A percentile compares a stretch with the other conserved stretches of the same genome.
Evolutionary conservation across 2,329 filamentous ascomycete genomes (phyloP).

Genomic region (Cladosporium cucumerinum): DNA sequence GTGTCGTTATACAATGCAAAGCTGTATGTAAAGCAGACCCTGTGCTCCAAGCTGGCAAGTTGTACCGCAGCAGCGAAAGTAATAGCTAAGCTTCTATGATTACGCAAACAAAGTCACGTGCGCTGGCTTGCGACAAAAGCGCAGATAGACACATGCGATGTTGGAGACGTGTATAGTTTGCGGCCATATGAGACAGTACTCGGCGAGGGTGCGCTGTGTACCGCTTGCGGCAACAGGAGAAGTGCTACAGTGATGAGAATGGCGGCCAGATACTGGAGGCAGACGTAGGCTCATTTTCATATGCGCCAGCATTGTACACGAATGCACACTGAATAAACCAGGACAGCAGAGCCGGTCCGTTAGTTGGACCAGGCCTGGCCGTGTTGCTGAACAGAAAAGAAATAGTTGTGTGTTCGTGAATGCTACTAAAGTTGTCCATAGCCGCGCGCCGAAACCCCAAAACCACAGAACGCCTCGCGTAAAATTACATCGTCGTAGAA

Average conservation of each 20-base stretch:
- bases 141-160: not conserved
- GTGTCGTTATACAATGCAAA: not conserved
- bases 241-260: too few species aligned
- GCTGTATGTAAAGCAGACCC: not conserved
- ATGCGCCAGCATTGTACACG: not conserved
- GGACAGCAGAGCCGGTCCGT: not conserved
- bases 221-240: too few species aligned
- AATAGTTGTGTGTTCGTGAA: conserved; percentile 1
- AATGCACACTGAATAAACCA: not conserved
- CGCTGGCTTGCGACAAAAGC: not conserved
- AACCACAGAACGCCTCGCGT: not conserved
- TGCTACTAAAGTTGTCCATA: not conserved
- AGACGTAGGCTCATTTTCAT: not conserved
- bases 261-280: not conserved
- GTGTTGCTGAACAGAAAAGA: not conserved
- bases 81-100: not conserved
- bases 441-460: not conserved
- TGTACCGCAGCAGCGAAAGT: not conserved
- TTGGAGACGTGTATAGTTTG: not conserved
- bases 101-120: not conserved
- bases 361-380: not conserved
- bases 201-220: too few species aligned
- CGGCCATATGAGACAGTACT: not conserved
- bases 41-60: not conserved
- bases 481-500: conserved; percentile 9